Evolutionary conservation across 805 yeast species (phyloP), one percentile per base, ranked within the genome.

Genomic region (Torulaspora gathmanii): DNA sequence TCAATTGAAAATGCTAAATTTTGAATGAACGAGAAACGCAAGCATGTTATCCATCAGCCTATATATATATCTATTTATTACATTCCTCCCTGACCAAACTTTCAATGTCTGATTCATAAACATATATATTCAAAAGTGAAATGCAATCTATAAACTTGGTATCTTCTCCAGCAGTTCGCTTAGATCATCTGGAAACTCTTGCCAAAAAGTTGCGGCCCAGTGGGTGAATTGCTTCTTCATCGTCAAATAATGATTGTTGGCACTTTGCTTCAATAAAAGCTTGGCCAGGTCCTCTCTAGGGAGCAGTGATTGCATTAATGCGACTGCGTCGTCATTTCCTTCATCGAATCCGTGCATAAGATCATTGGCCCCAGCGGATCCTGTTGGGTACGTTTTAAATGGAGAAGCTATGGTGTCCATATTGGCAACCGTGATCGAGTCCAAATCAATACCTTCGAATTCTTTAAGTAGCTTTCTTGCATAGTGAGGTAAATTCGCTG

Each of bases 401-500:
- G 46, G 50, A 8, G 50, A 50, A 17, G 31, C 49, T 16, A 40
- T 42, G 19, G 48, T 33, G 33, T 42, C 37, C 10, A 42, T 39
- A 19, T 37, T 40, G 13, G 31, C 38, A 13, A 37, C n/a, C 3
- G 36, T 43, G 2, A 44, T 33, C 12, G 42, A 34, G 28, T 39
- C 26, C 37, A 54, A 35, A 6, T 43, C 30, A 9, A 53, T 45
- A 3, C 44, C 41, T 26, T 49, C 50, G 29, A 45, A 50, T 7
- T 63, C 61, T 11, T 51, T 44, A 15, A 61, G 40, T 12, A 65
- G 30, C 5, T 55, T 52, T 22, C 50, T 40, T 3, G 61, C 58
- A 52, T 69, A 71, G 8, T 43, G 42, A 0, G 80, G 79, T 26
- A 76, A 44, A 50, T 77, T 73, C 1, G 37, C 41, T 0, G 83